Evolutionary conservation across 2,329 filamentous ascomycete species (phyloP), one percentile per base, ranked within the genome.

Genomic region (Claviceps sp.): DNA sequence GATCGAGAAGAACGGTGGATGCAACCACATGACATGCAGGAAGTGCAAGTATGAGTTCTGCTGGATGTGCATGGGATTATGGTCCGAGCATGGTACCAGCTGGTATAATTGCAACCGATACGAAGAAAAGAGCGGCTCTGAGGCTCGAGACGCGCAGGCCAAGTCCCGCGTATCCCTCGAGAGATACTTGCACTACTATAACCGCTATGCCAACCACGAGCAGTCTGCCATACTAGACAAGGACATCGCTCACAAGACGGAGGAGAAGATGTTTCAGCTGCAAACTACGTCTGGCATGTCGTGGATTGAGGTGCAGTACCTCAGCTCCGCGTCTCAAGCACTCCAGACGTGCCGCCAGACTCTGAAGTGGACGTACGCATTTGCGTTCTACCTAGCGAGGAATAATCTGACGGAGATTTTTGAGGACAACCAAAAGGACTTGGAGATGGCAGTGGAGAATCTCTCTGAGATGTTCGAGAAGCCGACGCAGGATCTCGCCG

Each of bases 61-160:
- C 71, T 98, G 93, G 93, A 97, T 98, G 86, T 98, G 93, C 64
- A 98, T 98, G 93, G 93, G 93, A 0, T 74, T 95, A 1, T 98
- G 93, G 93, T 94, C 89, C 1, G 93, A 98, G 68, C 93, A 98
- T 65, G 93, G 93, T 56, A 98, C 91, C 3, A 95, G 88, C 69
- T 98, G 93, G 93, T 98, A 98, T 74, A 98, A 95, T 68, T 98
- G 93, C 77, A 98, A 95, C 65, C 79, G 93, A 8, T 98, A 85
- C 61, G 93, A 98, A 64, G 93, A 97, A 71, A 96, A 93, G 76
- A 95, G 88, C 57, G 93, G 93, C 2, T 76, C 82, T 0, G 90
- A 96, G 52, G 93, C 93, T 4, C 79, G 93, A 38, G 89, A 95
- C 66, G 89, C 88, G 1, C 93, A 98, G 66, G 88, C 93, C 2